Evolutionary conservation across 2,329 filamentous ascomycete species (phyloP).

Genomic region (Ophiostoma himal-ulmi): DNA sequence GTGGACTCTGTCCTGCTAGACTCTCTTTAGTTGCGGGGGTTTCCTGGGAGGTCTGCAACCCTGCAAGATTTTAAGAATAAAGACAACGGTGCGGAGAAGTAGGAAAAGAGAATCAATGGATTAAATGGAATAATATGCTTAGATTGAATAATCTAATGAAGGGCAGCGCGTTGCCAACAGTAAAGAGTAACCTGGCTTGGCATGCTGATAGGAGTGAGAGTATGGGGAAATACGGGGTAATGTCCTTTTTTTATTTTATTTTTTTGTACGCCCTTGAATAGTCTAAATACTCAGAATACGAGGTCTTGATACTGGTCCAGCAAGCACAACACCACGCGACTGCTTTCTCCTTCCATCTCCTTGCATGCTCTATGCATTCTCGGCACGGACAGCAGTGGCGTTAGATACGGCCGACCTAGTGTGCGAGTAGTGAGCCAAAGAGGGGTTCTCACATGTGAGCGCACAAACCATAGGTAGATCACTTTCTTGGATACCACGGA

Average conservation of each 20-base stretch:
- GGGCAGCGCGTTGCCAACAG: not conserved
- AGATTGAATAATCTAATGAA: not conserved
- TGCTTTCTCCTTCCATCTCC: not conserved
- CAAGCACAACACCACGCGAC: not conserved
- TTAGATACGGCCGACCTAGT: not conserved
- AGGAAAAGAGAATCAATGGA: not conserved
- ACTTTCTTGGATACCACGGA: not conserved
- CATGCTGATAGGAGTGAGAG: not conserved
- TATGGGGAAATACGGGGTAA: constrained; percentile 9
- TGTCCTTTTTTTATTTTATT: not conserved
- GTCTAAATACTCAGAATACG: not conserved
- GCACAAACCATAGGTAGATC: not conserved
- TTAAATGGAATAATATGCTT: not conserved
- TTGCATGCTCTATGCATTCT: not conserved
- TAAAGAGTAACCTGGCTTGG: not conserved
- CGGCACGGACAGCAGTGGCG: not conserved
- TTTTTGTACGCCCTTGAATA: not conserved
- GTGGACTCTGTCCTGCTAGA: not conserved
- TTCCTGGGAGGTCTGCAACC: not conserved
- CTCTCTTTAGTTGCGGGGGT: not conserved
- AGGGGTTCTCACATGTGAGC: not conserved
- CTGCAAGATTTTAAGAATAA: not conserved
- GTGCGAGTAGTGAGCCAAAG: not conserved
- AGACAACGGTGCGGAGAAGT: constrained; percentile 3
- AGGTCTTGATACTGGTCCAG: not conserved